phyloP scores from a whole-genome alignment of 2,329 filamentous ascomycete genomes.

The Apiospora marii region DNA sequence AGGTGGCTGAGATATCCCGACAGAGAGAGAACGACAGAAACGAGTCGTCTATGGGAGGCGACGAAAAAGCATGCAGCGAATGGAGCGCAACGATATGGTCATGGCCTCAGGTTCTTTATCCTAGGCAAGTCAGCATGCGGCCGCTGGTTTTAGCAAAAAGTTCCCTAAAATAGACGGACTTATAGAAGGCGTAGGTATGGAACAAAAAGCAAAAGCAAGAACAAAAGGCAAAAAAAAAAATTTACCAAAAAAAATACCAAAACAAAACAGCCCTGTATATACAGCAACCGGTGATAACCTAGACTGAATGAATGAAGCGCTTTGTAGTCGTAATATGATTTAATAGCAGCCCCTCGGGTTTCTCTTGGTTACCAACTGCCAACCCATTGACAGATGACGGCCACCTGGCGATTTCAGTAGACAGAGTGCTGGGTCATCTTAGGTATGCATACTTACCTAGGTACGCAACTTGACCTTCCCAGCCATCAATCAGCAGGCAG shows the following conservation, averaged over 20 bases:
- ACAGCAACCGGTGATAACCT: not conserved
- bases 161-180: constrained; percentile 14
- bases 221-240: constrained; percentile 22
- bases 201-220: constrained; percentile 21
- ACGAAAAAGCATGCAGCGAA: constrained; percentile 8
- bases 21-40: constrained; percentile 1
- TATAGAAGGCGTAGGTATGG: constrained; percentile 18
- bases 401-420: not conserved
- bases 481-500: not conserved
- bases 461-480: not conserved
- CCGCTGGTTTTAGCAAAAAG: constrained; percentile 1
- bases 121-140: constrained; percentile 5
- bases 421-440: not conserved
- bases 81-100: constrained; percentile 8
- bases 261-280: not conserved
- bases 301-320: not conserved
- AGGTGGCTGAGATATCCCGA: constrained; percentile 13
- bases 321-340: not conserved
- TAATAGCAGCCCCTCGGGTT: not conserved
- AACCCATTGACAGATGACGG: not conserved
- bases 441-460: too few species aligned
- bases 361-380: not conserved
- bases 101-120: not conserved
- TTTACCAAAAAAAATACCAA: not conserved
- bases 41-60: not conserved